phyloP scores from a whole-genome alignment of 805 yeast genomes.

The Nakazawaea wickerhamii region DNA sequence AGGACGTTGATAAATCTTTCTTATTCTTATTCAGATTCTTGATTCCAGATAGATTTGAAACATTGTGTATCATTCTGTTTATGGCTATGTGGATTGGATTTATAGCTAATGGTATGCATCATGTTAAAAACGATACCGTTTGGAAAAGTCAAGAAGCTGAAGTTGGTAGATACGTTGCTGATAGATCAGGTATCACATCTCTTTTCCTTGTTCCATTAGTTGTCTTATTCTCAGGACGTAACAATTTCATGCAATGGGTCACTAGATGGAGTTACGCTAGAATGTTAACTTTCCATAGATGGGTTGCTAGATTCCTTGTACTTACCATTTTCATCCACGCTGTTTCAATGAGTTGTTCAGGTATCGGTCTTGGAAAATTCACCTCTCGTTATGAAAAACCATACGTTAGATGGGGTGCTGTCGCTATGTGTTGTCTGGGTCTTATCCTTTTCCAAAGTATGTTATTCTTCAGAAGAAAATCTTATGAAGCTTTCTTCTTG shows the following conservation, averaged over 20 bases:
- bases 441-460: constrained; percentile 35
- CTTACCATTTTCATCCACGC: constrained; percentile 42
- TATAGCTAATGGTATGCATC: constrained; percentile 16
- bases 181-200: constrained; percentile 47
- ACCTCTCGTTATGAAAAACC: neutral
- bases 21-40: constrained; percentile 20
- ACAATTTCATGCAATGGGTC: constrained; percentile 53
- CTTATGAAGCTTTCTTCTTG: constrained; percentile 37
- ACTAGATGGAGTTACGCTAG: constrained; percentile 55
- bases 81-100: constrained; percentile 25
- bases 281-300: constrained; percentile 54
- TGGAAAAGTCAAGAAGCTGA: constrained; percentile 15
- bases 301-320: constrained; percentile 42
- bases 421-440: constrained; percentile 25
- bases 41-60: constrained; percentile 51
- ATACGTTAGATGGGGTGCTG: constrained; percentile 24
- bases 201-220: constrained; percentile 46
- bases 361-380: constrained; percentile 19
- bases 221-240: constrained; percentile 56
- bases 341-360: constrained; percentile 23
- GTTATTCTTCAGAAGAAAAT: constrained; percentile 33
- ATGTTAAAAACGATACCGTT: constrained; percentile 4
- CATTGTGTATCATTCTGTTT: constrained; percentile 33
- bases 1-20: neutral
- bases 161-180: constrained; percentile 33